Evolutionary conservation across 1,139 yeast genomes (phyloP).

Genomic region (Wickerhamomyces sp.): DNA sequence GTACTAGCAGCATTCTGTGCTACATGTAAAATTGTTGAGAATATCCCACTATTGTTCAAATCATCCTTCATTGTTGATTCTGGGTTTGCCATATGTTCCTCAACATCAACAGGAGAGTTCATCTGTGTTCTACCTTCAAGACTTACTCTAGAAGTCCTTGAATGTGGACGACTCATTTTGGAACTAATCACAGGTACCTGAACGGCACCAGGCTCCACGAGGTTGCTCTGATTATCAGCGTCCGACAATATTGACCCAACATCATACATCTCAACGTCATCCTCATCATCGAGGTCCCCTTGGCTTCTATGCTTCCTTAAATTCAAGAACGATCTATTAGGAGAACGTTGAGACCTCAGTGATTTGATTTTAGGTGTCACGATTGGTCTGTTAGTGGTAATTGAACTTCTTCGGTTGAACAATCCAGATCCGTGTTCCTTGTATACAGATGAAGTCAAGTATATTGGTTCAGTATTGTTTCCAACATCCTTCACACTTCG

Average conservation of each 20-base stretch:
- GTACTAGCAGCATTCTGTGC: conserved; percentile 33
- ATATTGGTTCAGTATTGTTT: background rate
- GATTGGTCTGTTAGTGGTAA: background rate
- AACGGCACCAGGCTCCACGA: background rate
- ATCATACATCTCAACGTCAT: background rate
- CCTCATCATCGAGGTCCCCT: background rate
- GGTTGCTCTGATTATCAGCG: background rate
- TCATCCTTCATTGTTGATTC: conserved; percentile 7
- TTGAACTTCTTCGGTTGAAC: background rate
- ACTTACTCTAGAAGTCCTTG: background rate
- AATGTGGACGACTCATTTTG: background rate
- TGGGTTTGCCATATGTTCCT: conserved; percentile 15
- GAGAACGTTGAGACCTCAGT: background rate
- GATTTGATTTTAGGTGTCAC: background rate
- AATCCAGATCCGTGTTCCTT: background rate
- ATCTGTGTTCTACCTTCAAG: background rate
- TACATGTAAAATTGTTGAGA: conserved; percentile 30
- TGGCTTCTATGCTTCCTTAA: background rate
- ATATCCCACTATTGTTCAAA: conserved; percentile 17
- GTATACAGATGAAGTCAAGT: background rate
- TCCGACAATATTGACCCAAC: background rate
- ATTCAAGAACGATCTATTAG: background rate
- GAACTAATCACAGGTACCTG: background rate
- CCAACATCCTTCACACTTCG: background rate
- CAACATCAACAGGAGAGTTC: conserved; percentile 4